A percentile compares a stretch with the other conserved stretches of the same genome.
Evolutionary conservation across 352 stramenopile genomes (phyloP).

Genomic region (Pythium phragmitis): DNA sequence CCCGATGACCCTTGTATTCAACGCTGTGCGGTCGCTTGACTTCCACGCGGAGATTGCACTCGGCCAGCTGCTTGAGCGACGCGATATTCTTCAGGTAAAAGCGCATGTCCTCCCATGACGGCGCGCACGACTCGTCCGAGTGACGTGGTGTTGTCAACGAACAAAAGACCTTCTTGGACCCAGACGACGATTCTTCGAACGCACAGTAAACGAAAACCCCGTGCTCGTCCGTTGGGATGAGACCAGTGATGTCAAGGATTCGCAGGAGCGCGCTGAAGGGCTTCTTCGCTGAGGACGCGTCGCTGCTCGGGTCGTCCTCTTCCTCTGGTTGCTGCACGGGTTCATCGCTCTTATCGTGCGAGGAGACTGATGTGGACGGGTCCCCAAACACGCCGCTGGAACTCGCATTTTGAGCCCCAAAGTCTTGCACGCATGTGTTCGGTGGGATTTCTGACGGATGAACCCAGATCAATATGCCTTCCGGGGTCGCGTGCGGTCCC

Average conservation of each 20-base stretch:
- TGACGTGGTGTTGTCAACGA: constrained; percentile 11
- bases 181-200: constrained; percentile 7
- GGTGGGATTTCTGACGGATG: not conserved
- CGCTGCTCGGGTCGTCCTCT: constrained; percentile 9
- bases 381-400: too few relatives aligned
- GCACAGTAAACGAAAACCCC: constrained; percentile 7
- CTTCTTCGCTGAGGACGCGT: constrained; percentile 12
- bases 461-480: constrained; percentile 9
- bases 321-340: constrained; percentile 6
- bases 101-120: constrained; percentile 8
- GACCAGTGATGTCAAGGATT: constrained; percentile 11
- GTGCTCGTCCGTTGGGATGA: constrained; percentile 4
- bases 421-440: too few relatives aligned
- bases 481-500: too few relatives aligned
- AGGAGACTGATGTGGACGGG: too few relatives aligned
- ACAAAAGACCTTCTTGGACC: constrained; percentile 13
- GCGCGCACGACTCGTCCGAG: constrained; percentile 10
- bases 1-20: not conserved
- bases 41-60: constrained; percentile 19
- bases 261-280: constrained; percentile 9
- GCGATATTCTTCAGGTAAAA: constrained; percentile 16
- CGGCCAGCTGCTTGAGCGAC: constrained; percentile 9
- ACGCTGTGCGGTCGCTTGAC: constrained; percentile 11
- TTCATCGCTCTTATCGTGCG: too few relatives aligned
- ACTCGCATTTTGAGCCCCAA: too few relatives aligned